Percentiles rank a stretch among this genome's conserved stretches.
Conservation (phyloP, 2,329 filamentous ascomycete species). For the Trichoderma guizhouense region DNA sequence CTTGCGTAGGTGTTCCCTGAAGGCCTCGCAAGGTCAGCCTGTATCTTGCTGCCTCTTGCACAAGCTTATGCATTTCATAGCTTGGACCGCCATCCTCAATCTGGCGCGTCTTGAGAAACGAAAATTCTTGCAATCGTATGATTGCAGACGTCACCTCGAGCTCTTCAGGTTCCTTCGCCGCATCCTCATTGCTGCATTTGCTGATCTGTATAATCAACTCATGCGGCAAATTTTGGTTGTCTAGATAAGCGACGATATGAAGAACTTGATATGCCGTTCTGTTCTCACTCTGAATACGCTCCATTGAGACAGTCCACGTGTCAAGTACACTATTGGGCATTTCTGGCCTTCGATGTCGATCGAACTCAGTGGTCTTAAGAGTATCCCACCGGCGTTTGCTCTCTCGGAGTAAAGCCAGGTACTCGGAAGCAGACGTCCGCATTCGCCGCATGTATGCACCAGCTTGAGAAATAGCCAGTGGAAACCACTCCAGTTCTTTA, state of each 20-base stretch:
- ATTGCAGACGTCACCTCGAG: neutral
- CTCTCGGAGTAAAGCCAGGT: neutral
- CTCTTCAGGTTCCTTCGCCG: neutral
- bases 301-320: neutral
- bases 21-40: neutral
- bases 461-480: neutral
- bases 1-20: neutral
- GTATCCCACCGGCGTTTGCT: neutral
- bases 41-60: neutral
- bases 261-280: neutral
- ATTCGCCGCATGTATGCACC: neutral
- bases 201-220: neutral
- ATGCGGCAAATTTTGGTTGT: neutral
- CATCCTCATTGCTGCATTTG: neutral
- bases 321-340: neutral
- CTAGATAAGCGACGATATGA: neutral
- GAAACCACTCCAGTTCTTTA: fast-evolving
- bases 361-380: neutral
- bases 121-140: neutral
- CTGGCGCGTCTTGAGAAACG: neutral
- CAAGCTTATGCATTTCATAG: neutral
- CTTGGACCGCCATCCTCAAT: neutral
- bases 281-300: neutral
- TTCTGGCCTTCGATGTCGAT: neutral
- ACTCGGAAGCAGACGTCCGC: neutral